A percentile compares a stretch with the other conserved stretches of the same genome.
Conservation (phyloP, 1,284 basidiomycete genomes). For the Prillingera fragicola region DNA sequence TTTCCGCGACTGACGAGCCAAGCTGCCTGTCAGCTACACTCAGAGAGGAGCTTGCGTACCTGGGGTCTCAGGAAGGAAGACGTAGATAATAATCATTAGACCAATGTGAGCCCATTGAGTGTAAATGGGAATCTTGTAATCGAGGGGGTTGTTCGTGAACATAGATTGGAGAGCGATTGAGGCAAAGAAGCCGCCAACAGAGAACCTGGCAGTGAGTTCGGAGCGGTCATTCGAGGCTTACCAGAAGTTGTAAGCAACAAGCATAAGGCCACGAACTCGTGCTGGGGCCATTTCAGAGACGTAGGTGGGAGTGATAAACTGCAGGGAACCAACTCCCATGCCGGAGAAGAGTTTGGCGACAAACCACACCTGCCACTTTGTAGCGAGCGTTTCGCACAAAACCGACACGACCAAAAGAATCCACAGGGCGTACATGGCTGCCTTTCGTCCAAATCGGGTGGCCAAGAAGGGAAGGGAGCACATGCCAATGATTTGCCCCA, state of each 20-base stretch:
- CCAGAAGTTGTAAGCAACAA: slow-evolving; percentile 27
- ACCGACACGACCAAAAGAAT: slow-evolving; percentile 20
- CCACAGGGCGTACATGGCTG: slow-evolving; percentile 27
- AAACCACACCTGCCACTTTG: slow-evolving; percentile 26
- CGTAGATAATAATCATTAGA: slow-evolving; percentile 26
- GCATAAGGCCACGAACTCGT: slow-evolving; percentile 25
- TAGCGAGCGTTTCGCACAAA: slow-evolving; percentile 19
- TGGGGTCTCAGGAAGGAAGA: slow-evolving; percentile 21
- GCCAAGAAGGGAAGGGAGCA: slow-evolving; percentile 23
- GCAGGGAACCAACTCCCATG: slow-evolving; percentile 29
- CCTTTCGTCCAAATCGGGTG: slow-evolving; percentile 27
- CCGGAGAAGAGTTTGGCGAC: slow-evolving; percentile 29
- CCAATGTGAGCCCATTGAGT: slow-evolving; percentile 32
- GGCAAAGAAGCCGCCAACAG: slow-evolving; percentile 23
- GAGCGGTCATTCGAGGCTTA: neutral
- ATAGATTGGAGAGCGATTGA: slow-evolving; percentile 24
- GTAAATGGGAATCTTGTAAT: slow-evolving; percentile 27
- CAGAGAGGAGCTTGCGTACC: neutral
- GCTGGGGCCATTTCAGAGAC: slow-evolving; percentile 29
- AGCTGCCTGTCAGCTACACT: neutral
- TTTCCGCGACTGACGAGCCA: slow-evolving; percentile 24
- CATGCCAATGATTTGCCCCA: slow-evolving; percentile 22
- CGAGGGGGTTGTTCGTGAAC: slow-evolving; percentile 16
- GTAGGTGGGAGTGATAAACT: slow-evolving; percentile 30
- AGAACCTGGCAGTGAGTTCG: neutral